Percentiles rank a stretch among this genome's conserved stretches.
phyloP scores from a whole-genome alignment of 179 eudicot species.

The Corrigiola litoralis region DNA sequence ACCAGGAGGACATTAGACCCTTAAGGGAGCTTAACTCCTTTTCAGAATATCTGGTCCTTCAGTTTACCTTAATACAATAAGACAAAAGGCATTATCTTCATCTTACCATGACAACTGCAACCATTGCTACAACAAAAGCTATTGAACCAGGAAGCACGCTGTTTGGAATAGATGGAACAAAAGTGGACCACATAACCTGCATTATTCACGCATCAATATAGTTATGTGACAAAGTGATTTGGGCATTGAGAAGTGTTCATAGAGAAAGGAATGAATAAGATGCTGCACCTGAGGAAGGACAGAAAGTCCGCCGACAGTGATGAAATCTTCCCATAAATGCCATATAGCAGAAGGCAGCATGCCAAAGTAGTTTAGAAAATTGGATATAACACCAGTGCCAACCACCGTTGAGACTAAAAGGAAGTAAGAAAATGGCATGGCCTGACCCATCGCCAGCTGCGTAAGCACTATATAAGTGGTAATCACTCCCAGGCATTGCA shows the following conservation, averaged over 20 bases:
- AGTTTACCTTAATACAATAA: background rate
- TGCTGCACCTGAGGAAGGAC: constrained; percentile 77
- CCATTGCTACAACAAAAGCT: constrained; percentile 51
- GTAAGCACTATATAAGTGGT: constrained; percentile 65
- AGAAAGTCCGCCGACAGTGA: constrained; percentile 83
- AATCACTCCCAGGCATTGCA: constrained; percentile 82
- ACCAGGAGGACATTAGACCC: too few species aligned
- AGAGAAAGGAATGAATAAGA: background rate
- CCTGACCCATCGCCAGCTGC: constrained; percentile 84
- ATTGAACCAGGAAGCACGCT: constrained; percentile 74
- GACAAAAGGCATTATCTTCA: background rate
- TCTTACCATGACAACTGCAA: constrained; percentile 74
- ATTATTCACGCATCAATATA: background rate
- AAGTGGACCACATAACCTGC: constrained; percentile 99
- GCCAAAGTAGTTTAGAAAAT: constrained; percentile 73
- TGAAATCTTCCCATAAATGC: constrained; percentile 89
- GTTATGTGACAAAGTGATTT: background rate
- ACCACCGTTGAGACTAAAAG: constrained; percentile 55
- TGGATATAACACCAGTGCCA: constrained; percentile 60
- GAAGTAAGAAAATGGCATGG: constrained; percentile 82
- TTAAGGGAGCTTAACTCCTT: too few species aligned
- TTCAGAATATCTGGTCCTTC: background rate
- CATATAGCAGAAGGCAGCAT: constrained; percentile 56
- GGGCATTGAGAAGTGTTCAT: background rate
- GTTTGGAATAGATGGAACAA: constrained; percentile 77